Conservation (phyloP, 345 rosid genomes). For the Brassica nigra region DNA sequence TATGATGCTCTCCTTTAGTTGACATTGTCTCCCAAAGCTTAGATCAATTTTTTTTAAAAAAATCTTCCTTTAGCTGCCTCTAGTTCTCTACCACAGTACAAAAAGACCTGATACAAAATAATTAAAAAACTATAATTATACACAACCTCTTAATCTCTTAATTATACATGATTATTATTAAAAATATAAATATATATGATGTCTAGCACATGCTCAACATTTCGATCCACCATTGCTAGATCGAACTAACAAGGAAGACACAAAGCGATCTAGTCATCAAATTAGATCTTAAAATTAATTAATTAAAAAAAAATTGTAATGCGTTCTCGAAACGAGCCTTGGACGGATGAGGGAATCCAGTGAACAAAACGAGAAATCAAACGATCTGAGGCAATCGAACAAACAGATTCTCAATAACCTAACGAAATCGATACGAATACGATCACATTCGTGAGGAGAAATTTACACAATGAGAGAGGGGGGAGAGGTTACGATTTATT, state of each 20-base stretch:
- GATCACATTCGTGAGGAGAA: constrained; percentile 39
- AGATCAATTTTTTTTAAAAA: neutral
- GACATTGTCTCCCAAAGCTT: constrained; percentile 48
- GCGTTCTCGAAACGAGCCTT: neutral
- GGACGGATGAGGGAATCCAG: constrained; percentile 6
- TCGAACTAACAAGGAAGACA: neutral
- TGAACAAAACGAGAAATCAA: neutral
- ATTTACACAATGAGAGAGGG: neutral
- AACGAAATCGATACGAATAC: constrained; percentile 11
- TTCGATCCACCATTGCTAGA: constrained; percentile 25
- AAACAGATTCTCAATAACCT: neutral
- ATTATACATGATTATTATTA: constrained; percentile 17
- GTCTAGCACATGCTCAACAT: neutral
- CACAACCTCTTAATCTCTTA: neutral
- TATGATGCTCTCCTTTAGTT: constrained; percentile 66
- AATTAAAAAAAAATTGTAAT: neutral
- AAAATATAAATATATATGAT: neutral
- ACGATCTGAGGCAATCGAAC: constrained; percentile 6
- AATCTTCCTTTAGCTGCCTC: constrained; percentile 7
- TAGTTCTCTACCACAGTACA: constrained; percentile 35
- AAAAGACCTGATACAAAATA: constrained; percentile 22
- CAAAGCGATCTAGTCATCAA: constrained; percentile 19
- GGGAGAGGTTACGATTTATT: constrained; percentile 27
- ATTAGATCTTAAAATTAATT: constrained; percentile 41
- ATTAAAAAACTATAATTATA: neutral